Conservation (phyloP, 2,329 filamentous ascomycete species). For the Kalaharituber pfeilii region DNA sequence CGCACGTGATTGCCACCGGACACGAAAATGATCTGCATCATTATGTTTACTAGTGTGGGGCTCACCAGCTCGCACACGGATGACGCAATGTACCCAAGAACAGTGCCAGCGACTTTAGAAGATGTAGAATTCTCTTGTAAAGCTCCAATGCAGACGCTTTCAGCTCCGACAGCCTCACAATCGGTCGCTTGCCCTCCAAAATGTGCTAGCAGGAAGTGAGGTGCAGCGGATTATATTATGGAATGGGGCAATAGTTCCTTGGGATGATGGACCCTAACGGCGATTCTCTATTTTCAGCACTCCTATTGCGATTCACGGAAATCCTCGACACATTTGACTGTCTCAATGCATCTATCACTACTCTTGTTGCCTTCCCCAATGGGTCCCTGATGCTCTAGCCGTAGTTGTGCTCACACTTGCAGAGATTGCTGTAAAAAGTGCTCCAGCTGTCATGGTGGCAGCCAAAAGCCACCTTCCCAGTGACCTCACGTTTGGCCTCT, state of each 20-base stretch:
- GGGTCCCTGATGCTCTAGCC: slow-evolving; percentile 78
- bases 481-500: slow-evolving; percentile 68
- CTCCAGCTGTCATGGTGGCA: slow-evolving; percentile 55
- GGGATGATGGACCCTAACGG: slow-evolving; percentile 8
- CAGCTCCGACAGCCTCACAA: too few species aligned
- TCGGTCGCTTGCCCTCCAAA: too few species aligned
- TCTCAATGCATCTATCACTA: slow-evolving; percentile 41
- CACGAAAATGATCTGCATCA: too few species aligned
- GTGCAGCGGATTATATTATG: slow-evolving; percentile 12
- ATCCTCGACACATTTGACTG: slow-evolving; percentile 22
- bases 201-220: slow-evolving; percentile 7
- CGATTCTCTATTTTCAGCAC: slow-evolving; percentile 10
- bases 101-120: too few species aligned
- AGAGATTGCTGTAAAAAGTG: slow-evolving; percentile 74
- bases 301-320: slow-evolving; percentile 19
- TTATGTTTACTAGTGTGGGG: too few species aligned
- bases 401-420: slow-evolving; percentile 84
- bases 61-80: too few species aligned
- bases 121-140: too few species aligned
- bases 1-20: too few species aligned
- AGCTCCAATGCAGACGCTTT: too few species aligned
- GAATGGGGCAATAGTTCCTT: neutral
- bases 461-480: slow-evolving; percentile 69
- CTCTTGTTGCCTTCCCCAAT: slow-evolving; percentile 62
- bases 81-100: too few species aligned